A percentile compares a stretch with the other conserved stretches of the same genome.
Evolutionary conservation across 768 basidiomycete species (phyloP).

Genomic region (Kwoniella shandongensis): DNA sequence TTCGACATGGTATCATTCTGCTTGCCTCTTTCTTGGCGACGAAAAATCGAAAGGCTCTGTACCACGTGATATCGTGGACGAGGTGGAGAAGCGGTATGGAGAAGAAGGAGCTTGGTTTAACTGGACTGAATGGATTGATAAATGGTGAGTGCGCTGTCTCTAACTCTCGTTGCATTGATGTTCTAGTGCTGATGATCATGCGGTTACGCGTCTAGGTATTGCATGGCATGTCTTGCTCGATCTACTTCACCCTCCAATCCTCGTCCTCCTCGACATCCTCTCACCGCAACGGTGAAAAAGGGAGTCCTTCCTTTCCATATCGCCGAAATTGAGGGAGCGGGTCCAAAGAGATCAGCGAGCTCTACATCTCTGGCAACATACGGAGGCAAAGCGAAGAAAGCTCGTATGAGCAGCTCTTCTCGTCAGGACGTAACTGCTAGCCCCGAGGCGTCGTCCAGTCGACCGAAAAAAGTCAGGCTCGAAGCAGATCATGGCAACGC

Average conservation of each 20-base stretch:
- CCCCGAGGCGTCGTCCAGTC: not conserved
- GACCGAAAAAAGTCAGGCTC: no score
- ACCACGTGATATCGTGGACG: conserved; percentile 22
- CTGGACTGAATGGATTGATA: conserved; percentile 40
- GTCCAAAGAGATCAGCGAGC: conserved; percentile 10
- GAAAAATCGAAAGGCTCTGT: conserved; percentile 21
- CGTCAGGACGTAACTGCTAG: not conserved
- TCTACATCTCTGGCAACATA: not conserved
- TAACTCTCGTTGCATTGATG: not conserved
- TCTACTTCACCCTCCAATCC: conserved; percentile 25
- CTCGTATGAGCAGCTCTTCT: conserved; percentile 3
- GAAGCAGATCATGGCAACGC: not conserved
- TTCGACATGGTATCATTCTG: conserved; percentile 47
- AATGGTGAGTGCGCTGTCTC: conserved; percentile 33
- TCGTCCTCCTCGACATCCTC: conserved; percentile 36
- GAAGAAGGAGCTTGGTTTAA: conserved; percentile 35
- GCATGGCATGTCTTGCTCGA: conserved; percentile 26
- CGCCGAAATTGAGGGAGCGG: not conserved
- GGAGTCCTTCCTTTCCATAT: conserved; percentile 14
- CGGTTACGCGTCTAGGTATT: no score
- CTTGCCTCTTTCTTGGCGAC: conserved; percentile 33
- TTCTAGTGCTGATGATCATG: no score
- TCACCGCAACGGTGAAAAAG: conserved; percentile 29
- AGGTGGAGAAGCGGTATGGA: conserved; percentile 15
- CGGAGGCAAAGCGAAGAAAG: conserved; percentile 7